Conservation (phyloP, 139 green algal genomes). For the Axilococcus clingmanii region DNA sequence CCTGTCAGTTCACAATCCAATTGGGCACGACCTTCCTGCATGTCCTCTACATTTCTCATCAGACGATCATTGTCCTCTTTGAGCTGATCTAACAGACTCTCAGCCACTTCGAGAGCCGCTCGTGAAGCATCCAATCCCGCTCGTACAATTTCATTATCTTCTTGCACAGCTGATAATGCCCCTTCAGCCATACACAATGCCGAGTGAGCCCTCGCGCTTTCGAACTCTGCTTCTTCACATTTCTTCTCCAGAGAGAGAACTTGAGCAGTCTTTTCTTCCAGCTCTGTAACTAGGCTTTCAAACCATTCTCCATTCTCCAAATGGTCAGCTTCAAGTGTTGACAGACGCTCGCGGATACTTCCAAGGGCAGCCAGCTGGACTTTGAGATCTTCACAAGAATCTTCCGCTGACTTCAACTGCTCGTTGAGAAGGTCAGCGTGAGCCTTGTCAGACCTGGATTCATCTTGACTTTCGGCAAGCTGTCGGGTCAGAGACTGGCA, state of each 20-base stretch:
- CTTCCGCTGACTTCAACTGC: constrained; percentile 4
- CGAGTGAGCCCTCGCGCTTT: not conserved
- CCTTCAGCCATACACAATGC: not conserved
- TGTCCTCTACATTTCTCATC: too few species aligned
- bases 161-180: too few species aligned
- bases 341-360: not conserved
- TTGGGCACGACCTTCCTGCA: too few species aligned
- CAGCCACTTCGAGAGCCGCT: too few species aligned
- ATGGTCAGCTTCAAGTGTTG: constrained; percentile 5
- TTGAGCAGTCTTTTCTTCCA: too few species aligned
- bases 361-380: not conserved
- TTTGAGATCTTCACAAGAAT: not conserved
- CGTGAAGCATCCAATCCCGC: too few species aligned
- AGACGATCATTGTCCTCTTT: too few species aligned
- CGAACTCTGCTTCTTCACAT: not conserved
- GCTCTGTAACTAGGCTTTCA: constrained; percentile 13
- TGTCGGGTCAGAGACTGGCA: not conserved
- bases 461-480: not conserved
- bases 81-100: too few species aligned
- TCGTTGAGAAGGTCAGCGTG: constrained; percentile 1
- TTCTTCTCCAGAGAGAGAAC: too few species aligned
- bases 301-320: constrained; percentile 12
- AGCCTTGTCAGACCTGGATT: not conserved
- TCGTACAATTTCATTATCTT: too few species aligned
- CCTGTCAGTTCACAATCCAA: too few species aligned